Percentiles rank a stretch among this genome's conserved stretches.
phyloP scores from a whole-genome alignment of 1,284 basidiomycete genomes.

The Irpex sp. region DNA sequence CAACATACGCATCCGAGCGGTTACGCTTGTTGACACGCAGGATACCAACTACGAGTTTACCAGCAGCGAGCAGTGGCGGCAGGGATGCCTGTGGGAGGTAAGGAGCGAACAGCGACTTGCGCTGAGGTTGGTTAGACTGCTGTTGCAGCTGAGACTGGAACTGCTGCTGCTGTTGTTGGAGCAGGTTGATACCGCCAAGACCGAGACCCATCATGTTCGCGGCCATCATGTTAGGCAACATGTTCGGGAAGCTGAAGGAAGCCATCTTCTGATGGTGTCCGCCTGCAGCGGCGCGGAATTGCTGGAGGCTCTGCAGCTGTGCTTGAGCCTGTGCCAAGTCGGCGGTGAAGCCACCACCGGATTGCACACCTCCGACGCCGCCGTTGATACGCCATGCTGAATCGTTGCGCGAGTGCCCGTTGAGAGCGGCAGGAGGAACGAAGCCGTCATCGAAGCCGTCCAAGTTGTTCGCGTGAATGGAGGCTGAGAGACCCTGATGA shows the following conservation, averaged over 20 bases:
- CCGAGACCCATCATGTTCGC: slow-evolving; percentile 92
- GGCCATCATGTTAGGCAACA: slow-evolving; percentile 93
- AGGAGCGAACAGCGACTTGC: slow-evolving; percentile 98
- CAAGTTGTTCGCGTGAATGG: slow-evolving; percentile 54
- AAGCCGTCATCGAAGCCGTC: slow-evolving; percentile 81
- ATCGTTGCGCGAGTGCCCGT: slow-evolving; percentile 74
- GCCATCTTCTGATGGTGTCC: slow-evolving; percentile 96
- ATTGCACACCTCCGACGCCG: slow-evolving; percentile 67
- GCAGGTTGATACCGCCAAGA: slow-evolving; percentile 72
- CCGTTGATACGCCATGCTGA: slow-evolving; percentile 88
- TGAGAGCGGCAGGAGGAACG: slow-evolving; percentile 44
- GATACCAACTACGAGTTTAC: slow-evolving; percentile 97
- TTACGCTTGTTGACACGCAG: slow-evolving; percentile 99
- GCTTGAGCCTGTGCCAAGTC: slow-evolving; percentile 95
- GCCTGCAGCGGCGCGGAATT: slow-evolving; percentile 94
- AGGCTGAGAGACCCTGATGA: slow-evolving; percentile 38
- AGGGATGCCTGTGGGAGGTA: slow-evolving; percentile 98
- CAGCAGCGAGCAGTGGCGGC: slow-evolving; percentile 95
- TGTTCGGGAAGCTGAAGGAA: slow-evolving; percentile 96
- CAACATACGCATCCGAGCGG: slow-evolving; percentile 97
- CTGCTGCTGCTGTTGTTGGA: slow-evolving; percentile 87
- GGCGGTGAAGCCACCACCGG: slow-evolving; percentile 61
- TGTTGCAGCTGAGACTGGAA: slow-evolving; percentile 91
- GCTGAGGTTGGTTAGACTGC: slow-evolving; percentile 85
- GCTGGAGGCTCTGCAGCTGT: slow-evolving; percentile 93